Evolutionary conservation across 2,329 filamentous ascomycete genomes (phyloP).

Genomic region (Penicillium sp.): DNA sequence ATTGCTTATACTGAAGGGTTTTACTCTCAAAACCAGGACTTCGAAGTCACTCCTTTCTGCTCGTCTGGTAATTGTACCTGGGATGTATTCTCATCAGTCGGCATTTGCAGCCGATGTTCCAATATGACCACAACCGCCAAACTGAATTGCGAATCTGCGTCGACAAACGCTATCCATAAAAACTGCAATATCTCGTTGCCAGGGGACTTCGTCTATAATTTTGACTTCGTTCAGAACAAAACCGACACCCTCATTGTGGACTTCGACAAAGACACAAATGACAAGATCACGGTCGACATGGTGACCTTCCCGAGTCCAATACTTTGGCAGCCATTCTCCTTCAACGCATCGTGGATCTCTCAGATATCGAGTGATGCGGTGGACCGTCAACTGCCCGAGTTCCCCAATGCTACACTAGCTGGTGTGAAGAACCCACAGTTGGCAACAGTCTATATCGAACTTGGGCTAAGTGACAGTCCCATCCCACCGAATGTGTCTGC

Average conservation of each 20-base stretch:
- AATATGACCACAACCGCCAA: not conserved
- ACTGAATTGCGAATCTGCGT: not conserved
- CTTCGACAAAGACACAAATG: not conserved
- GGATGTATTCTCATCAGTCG: not conserved
- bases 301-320: not conserved
- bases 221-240: not conserved
- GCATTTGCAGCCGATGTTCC: not conserved
- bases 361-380: not conserved
- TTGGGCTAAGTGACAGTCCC: not conserved
- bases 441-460: not conserved
- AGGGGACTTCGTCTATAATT: not conserved
- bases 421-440: not conserved
- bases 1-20: not conserved
- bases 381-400: not conserved
- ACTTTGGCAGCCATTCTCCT: not conserved
- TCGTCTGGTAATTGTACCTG: constrained; percentile 9
- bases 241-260: not conserved
- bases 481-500: not conserved
- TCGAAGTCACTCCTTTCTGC: not conserved
- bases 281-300: not conserved
- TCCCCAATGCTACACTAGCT: not conserved
- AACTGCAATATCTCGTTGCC: not conserved
- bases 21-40: not conserved
- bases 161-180: not conserved
- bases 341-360: not conserved